Percentiles rank a stretch among this genome's conserved stretches.
Conservation (phyloP, 352 stramenopile species). For the Globisporangium orthogonon region DNA sequence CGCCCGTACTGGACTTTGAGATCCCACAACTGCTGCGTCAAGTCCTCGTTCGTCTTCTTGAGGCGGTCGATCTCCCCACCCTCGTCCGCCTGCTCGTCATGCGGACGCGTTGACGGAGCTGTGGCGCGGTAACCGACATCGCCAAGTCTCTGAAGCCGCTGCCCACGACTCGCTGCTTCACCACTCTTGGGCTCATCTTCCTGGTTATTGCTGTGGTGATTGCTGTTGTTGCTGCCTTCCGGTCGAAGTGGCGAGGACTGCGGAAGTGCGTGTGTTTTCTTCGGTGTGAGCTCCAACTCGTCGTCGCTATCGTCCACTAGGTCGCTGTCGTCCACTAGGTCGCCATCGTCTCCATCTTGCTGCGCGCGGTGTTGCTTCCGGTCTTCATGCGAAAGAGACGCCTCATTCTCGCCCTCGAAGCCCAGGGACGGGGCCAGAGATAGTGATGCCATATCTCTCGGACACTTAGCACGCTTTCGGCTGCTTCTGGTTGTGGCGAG, state of each 20-base stretch:
- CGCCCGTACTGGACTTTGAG: background rate
- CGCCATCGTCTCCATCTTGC: slow-evolving; percentile 2
- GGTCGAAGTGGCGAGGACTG: background rate
- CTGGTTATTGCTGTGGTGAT: slow-evolving; percentile 5
- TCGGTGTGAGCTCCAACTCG: background rate
- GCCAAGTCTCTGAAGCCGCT: background rate
- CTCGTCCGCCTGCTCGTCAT: background rate
- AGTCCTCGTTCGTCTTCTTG: slow-evolving; percentile 2
- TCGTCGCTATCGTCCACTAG: background rate
- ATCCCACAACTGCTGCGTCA: slow-evolving; percentile 6
- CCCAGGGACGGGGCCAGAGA: background rate
- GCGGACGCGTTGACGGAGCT: background rate
- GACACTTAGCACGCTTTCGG: background rate
- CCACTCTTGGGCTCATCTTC: background rate
- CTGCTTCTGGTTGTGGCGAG: background rate
- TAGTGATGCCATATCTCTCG: background rate
- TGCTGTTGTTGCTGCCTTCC: background rate
- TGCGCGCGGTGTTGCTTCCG: background rate
- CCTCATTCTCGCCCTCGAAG: background rate
- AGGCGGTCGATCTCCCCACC: background rate
- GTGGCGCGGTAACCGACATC: background rate
- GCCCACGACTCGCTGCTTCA: background rate
- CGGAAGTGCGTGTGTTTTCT: background rate
- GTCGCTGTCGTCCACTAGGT: background rate
- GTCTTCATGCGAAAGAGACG: background rate